These are phyloP conservation scores for Aspergillus luchuensis DNA, from an alignment of 2,329 filamentous ascomycete genomes.

Conservation along the genomic window DNA sequence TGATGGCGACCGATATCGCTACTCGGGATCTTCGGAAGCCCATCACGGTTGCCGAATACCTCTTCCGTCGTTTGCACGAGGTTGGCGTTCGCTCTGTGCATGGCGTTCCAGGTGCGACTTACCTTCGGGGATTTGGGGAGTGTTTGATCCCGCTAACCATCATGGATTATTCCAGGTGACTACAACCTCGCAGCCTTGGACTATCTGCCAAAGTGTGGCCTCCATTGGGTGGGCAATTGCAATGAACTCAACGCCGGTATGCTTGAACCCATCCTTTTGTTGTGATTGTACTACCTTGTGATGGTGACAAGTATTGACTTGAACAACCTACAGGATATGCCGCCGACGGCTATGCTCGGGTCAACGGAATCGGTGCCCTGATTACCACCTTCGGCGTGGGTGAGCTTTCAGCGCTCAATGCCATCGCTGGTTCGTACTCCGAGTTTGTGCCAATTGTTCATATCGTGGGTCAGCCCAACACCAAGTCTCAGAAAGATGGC, in stretches of 20 bases:
- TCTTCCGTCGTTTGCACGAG: conserved; percentile 53
- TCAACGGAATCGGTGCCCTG: conserved; percentile 69
- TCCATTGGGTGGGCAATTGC: conserved; percentile 63
- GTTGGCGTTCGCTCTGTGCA: conserved; percentile 53
- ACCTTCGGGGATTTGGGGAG: conserved; percentile 12
- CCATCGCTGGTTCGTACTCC: conserved; percentile 71
- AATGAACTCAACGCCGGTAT: conserved; percentile 63
- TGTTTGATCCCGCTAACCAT: not conserved
- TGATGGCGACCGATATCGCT: conserved; percentile 45
- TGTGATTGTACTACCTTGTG: not conserved
- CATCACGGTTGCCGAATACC: conserved; percentile 51
- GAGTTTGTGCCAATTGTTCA: conserved; percentile 71
- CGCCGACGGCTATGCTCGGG: conserved; percentile 76
- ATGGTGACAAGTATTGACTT: no score
- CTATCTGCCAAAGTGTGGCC: conserved; percentile 56
- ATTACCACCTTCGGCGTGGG: conserved; percentile 76
- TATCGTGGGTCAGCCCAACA: conserved; percentile 58
- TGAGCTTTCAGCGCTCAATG: conserved; percentile 69
- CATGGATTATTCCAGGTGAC: conserved; percentile 48
- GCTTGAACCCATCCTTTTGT: not conserved
- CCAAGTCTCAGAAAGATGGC: conserved; percentile 50
- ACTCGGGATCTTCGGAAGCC: conserved; percentile 48
- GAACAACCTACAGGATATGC: conserved; percentile 59
- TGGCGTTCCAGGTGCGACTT: conserved; percentile 55
- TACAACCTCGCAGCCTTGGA: conserved; percentile 68